These are phyloP conservation scores for Phytopythium mirpurense DNA, from an alignment of 352 stramenopile species.

Conservation along the genomic window DNA sequence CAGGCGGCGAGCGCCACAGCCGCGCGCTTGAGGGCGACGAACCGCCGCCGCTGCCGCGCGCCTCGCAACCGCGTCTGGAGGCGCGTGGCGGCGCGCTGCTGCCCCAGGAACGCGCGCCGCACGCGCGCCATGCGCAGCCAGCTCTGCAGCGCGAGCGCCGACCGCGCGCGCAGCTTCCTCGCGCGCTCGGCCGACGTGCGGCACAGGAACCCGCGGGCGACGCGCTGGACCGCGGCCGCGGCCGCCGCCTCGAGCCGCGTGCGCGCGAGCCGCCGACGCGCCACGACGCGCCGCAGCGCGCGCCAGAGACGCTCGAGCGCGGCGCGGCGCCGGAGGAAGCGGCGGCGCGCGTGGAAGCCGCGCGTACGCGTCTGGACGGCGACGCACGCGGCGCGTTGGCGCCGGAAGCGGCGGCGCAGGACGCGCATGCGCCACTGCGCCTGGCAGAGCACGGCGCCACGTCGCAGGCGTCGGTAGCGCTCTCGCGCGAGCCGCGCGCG, in stretches of 20 bases:
- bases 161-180: conserved; percentile 39
- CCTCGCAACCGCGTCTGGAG: conserved; percentile 51
- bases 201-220: conserved; percentile 46
- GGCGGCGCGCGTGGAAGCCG: conserved; percentile 18
- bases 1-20: conserved; percentile 65
- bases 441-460: conserved; percentile 34
- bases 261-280: conserved; percentile 27
- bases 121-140: conserved; percentile 51
- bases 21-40: conserved; percentile 38
- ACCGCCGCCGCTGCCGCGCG: conserved; percentile 32
- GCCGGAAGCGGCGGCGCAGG: conserved; percentile 5
- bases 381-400: conserved; percentile 9
- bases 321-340: conserved; percentile 23
- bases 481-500: conserved; percentile 28
- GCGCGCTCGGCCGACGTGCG: conserved; percentile 57
- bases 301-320: conserved; percentile 36
- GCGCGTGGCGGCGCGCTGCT: conserved; percentile 21
- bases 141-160: conserved; percentile 36
- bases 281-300: conserved; percentile 32
- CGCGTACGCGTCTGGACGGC: conserved; percentile 34
- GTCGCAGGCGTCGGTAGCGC: conserved; percentile 36
- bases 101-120: conserved; percentile 22
- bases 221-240: conserved; percentile 32
- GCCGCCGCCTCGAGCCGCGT: conserved; percentile 32
- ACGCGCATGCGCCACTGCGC: conserved; percentile 46